Evolutionary conservation across 305 asterid genomes (phyloP).

Genomic region (Coffea humblotiana): DNA sequence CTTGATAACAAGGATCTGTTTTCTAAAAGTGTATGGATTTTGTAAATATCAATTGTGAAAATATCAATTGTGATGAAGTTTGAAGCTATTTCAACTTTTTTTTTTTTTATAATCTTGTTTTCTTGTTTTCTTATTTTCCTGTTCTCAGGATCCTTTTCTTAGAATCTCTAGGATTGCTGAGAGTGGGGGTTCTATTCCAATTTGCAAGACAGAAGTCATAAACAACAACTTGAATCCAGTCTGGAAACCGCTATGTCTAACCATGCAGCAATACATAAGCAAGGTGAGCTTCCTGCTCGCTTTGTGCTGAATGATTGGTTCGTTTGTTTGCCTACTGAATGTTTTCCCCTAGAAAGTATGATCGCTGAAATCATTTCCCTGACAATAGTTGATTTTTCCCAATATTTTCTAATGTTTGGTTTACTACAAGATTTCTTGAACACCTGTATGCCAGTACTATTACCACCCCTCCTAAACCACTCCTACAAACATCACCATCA

Average conservation of each 20-base stretch:
- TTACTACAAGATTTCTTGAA: too few species aligned
- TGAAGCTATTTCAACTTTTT: background rate
- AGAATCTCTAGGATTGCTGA: slow-evolving; percentile 71
- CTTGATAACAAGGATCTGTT: slow-evolving; percentile 72
- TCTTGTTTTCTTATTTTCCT: slow-evolving; percentile 16
- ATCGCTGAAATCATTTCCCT: too few species aligned
- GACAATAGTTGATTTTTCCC: too few species aligned
- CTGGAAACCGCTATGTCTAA: slow-evolving; percentile 63
- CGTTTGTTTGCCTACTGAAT: too few species aligned
- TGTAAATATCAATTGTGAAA: slow-evolving; percentile 5
- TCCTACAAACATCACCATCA: too few species aligned
- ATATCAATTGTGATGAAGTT: slow-evolving; percentile 10
- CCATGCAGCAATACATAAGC: slow-evolving; percentile 57
- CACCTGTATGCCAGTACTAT: too few species aligned
- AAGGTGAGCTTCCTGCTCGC: slow-evolving; percentile 43
- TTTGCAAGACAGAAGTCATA: slow-evolving; percentile 78
- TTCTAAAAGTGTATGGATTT: slow-evolving; percentile 64
- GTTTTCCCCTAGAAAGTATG: too few species aligned
- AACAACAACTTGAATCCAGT: slow-evolving; percentile 77
- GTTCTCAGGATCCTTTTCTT: slow-evolving; percentile 75
- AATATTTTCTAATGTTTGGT: too few species aligned
- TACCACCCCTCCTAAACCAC: too few species aligned
- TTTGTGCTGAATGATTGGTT: background rate
- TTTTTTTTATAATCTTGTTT: background rate
- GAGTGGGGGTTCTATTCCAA: slow-evolving; percentile 55